Evolutionary conservation across 495 filamentous ascomycete species (phyloP).

Genomic region (Apiosordaria backusii): DNA sequence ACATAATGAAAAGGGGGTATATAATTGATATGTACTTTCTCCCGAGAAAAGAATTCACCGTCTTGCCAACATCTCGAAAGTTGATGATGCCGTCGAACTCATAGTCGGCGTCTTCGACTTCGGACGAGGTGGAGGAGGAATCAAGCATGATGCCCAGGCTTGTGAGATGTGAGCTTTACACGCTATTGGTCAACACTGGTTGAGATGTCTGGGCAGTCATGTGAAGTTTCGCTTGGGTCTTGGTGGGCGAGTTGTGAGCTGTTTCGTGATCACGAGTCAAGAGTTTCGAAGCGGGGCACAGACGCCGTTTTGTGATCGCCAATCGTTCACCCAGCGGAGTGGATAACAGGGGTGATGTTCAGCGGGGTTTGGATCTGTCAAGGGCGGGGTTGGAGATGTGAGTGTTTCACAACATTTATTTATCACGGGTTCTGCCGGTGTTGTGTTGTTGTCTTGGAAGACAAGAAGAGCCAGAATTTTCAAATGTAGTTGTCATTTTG

Average conservation of each 20-base stretch:
- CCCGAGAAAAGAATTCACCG: conserved; percentile 59
- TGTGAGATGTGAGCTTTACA: no score
- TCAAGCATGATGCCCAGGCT: background rate
- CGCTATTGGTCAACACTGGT: background rate
- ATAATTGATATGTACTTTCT: conserved; percentile 41
- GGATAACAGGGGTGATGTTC: conserved; percentile 2
- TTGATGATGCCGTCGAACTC: conserved; percentile 68
- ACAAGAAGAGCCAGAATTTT: background rate
- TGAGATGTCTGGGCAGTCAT: background rate
- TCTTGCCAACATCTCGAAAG: conserved; percentile 79
- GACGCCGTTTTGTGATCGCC: background rate
- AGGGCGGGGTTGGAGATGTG: background rate
- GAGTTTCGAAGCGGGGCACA: background rate
- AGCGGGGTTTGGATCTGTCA: background rate
- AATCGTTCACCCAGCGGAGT: background rate
- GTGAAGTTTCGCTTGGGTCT: background rate
- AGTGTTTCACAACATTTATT: background rate
- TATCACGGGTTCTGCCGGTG: background rate
- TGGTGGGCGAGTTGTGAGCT: background rate
- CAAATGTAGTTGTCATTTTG: background rate
- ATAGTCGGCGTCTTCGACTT: background rate
- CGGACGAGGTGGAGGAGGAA: background rate
- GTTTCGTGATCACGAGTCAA: conserved; percentile 8
- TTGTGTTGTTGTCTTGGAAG: background rate
- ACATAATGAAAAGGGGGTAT: background rate